Percentiles rank a stretch among this genome's conserved stretches.
phyloP scores from a whole-genome alignment of 192 early-diverging fungal species.

The Podila verticillata region DNA sequence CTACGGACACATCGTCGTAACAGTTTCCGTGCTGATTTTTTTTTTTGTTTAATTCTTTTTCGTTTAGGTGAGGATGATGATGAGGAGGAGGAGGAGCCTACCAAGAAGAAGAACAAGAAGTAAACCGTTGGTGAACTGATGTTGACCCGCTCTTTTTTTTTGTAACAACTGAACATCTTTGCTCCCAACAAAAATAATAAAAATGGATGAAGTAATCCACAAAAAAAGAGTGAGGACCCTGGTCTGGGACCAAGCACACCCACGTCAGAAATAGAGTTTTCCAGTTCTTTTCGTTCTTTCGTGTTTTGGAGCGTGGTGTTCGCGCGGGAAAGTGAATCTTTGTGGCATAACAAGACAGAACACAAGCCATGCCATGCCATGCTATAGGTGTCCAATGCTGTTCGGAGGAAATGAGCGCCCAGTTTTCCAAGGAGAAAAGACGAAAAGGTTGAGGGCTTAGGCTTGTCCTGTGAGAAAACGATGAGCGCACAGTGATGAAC shows the following conservation, averaged over 20 bases:
- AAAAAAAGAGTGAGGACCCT: neutral
- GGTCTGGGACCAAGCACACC: too few species aligned
- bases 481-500: neutral
- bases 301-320: neutral
- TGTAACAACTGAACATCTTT: neutral
- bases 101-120: conserved; percentile 54
- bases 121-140: neutral
- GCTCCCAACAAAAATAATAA: neutral
- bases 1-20: too few species aligned
- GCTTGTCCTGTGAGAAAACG: neutral
- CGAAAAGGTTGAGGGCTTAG: neutral
- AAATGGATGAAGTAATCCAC: too few species aligned
- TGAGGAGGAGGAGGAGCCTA: conserved; percentile 36
- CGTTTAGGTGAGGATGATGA: conserved; percentile 26
- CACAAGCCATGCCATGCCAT: too few species aligned
- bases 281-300: too few species aligned
- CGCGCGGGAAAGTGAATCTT: neutral
- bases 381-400: too few species aligned
- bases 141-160: neutral
- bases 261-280: too few species aligned
- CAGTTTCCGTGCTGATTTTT: neutral
- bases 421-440: too few species aligned
- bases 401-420: too few species aligned
- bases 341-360: too few species aligned
- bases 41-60: neutral